Base-by-base conservation (phyloP, 495 filamentous ascomycete species). In the Hypomontagnella submonticulosa region DNA sequence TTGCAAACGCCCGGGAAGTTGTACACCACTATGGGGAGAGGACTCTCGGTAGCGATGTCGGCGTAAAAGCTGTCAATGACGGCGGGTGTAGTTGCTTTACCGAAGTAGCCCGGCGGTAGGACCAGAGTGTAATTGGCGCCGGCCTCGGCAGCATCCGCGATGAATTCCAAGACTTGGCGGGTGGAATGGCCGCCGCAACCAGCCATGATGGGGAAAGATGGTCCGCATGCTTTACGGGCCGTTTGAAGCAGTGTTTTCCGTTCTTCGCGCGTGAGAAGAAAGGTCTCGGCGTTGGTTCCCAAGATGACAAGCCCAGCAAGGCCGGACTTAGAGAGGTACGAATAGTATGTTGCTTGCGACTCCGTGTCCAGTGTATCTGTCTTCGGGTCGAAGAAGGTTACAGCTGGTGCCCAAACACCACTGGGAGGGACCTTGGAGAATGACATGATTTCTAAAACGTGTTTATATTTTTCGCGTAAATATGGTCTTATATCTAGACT, bases 1-100 rank as follows among this genome's bases (percentile, higher is more conserved):
- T 90, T 91, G 72, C 87, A 89, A 10, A 90, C 88, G 4, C 81
- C 87, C 0, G 88, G 88, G 76, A 90, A 90, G 67, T 91, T 90
- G 70, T 91, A 90, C 4, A 91, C 66, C 4, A 92, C 80, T 37
- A 90, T 80, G 0, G 86, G 87, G 9, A 90, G 69, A 5, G 82
- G 74, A 5, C 70, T 74, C 47, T 78, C 71, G 9, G 58, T 63
- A 4, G 85, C 86, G 0, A 92, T 80, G 19, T 89, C 84, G 16
- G 73, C 76, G 58, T 83, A 92, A 73, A 90, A 92, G 4, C 72
- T 75, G 58, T 81, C 79, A 3, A 92, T 77, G 32, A 90, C 87
- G 46, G 75, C 73, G 38, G 76, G 71, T 1, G 80, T 87, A 7
- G 87, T 88, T 11, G 81, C 78, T 62, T 84, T 84, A 41, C 86